Evolutionary conservation across 768 basidiomycete genomes (phyloP).

Genomic region (Fomitopsis serialis): DNA sequence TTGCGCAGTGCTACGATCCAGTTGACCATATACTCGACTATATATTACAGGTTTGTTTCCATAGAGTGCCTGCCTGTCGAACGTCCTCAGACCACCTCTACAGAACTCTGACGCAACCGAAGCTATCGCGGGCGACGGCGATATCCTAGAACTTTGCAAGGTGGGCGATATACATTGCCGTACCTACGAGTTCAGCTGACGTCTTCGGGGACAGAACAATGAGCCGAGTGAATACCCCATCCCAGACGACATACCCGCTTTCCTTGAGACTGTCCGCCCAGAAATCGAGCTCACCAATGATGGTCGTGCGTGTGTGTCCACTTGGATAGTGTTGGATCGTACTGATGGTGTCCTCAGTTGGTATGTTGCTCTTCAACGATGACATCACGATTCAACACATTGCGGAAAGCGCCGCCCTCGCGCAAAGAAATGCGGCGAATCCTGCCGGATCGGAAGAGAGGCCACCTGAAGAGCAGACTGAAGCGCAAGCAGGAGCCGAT

Average conservation of each 20-base stretch:
- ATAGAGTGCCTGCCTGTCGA: background rate
- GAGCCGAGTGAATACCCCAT: background rate
- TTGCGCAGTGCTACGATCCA: background rate
- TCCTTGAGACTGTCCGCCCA: slow-evolving; percentile 2
- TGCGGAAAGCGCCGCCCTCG: background rate
- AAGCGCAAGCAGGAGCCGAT: too few relatives aligned
- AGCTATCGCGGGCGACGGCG: slow-evolving; percentile 10
- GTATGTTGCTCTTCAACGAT: background rate
- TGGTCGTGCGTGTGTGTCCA: background rate
- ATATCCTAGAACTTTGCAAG: slow-evolving; percentile 7
- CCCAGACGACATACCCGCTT: background rate
- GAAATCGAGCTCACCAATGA: slow-evolving; percentile 9
- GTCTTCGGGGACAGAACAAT: background rate
- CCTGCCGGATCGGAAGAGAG: background rate
- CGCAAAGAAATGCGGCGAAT: background rate
- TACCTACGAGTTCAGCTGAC: background rate
- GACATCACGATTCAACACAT: background rate
- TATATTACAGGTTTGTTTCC: background rate
- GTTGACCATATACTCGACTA: slow-evolving; percentile 1
- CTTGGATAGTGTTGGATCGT: background rate
- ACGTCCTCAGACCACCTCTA: background rate
- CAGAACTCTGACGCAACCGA: slow-evolving; percentile 8
- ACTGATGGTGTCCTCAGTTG: background rate
- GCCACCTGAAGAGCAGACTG: background rate
- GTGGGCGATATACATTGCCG: too few relatives aligned